Conservation (phyloP, 2,329 filamentous ascomycete species). For the Xylaria sp. region DNA sequence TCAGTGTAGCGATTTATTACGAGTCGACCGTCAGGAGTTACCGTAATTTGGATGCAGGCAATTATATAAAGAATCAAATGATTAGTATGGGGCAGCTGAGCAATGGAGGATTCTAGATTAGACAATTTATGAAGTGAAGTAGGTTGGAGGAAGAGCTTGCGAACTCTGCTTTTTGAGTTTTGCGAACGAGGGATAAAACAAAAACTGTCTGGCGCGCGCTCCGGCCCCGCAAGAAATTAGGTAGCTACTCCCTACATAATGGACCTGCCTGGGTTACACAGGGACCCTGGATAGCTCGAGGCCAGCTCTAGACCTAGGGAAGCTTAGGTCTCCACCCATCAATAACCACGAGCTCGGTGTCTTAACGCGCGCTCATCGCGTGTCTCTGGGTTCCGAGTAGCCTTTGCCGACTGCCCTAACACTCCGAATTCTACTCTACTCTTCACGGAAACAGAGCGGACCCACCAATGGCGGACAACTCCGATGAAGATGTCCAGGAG, state of each 20-base stretch:
- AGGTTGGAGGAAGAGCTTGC: slow-evolving; percentile 10
- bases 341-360: slow-evolving; percentile 1
- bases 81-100: slow-evolving; percentile 1
- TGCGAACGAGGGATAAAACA: slow-evolving; percentile 31
- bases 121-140: not conserved
- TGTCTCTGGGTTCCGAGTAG: not conserved
- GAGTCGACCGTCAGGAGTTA: not conserved
- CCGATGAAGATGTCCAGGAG: slow-evolving; percentile 50
- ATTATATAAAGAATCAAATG: not conserved
- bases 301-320: too few relatives aligned
- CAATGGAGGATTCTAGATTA: not conserved
- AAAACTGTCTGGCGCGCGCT: slow-evolving; percentile 23
- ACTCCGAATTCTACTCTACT: not conserved
- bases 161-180: slow-evolving; percentile 9
- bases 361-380: slow-evolving; percentile 20
- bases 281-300: too few relatives aligned
- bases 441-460: not conserved
- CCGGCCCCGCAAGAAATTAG: slow-evolving; percentile 21
- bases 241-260: too few relatives aligned
- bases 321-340: not conserved
- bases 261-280: not conserved
- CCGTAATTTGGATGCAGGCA: not conserved
- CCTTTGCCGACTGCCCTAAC: not conserved
- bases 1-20: not conserved
- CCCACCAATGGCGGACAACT: slow-evolving; percentile 49